Evolutionary conservation across 352 stramenopile genomes (phyloP).

Genomic region (Thraustochytrium striatum): DNA sequence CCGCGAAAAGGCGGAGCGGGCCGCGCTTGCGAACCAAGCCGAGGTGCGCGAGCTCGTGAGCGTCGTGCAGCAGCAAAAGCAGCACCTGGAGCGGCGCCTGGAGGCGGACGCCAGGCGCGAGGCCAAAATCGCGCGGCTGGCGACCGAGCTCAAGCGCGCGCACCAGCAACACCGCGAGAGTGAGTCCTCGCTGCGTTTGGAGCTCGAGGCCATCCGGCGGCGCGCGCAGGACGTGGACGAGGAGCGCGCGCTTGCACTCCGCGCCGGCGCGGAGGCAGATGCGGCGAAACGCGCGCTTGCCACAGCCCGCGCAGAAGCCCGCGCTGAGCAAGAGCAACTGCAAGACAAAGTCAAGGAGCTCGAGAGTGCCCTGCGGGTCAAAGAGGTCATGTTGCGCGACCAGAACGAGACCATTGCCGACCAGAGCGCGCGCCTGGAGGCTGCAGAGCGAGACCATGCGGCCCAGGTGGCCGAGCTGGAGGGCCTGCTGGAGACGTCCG

Average conservation of each 20-base stretch:
- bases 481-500: neutral
- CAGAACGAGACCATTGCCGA: slow-evolving; percentile 28
- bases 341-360: neutral
- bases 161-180: neutral
- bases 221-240: slow-evolving; percentile 11
- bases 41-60: neutral
- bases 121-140: neutral
- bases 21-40: neutral
- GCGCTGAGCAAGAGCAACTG: neutral
- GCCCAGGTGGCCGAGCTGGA: neutral
- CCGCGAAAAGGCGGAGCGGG: neutral
- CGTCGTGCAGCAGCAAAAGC: neutral
- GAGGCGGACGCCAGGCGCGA: neutral
- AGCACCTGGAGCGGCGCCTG: neutral
- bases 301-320: neutral
- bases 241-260: neutral
- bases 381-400: slow-evolving; percentile 25
- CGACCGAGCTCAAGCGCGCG: neutral
- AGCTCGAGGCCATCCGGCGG: neutral
- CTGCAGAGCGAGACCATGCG: neutral
- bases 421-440: neutral
- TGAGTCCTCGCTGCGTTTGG: neutral
- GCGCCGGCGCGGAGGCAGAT: slow-evolving; percentile 14
- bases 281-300: neutral
- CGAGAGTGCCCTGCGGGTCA: neutral